Evolutionary conservation across 805 yeast species (phyloP).

Genomic region (Candida sanyiensis): DNA sequence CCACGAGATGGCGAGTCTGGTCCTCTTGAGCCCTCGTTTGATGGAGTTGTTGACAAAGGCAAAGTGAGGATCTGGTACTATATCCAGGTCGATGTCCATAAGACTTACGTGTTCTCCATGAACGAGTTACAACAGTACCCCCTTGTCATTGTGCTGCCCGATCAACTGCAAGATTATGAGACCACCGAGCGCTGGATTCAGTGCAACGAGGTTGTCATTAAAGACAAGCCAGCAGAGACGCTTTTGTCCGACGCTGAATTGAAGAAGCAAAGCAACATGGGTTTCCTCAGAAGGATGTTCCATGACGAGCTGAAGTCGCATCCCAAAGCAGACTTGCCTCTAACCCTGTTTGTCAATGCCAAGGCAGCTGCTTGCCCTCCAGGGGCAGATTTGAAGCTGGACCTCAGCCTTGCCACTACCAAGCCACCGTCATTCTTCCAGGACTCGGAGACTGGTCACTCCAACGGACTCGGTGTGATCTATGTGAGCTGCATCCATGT

Average conservation of each 20-base stretch:
- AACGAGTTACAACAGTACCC: neutral
- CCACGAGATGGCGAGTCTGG: constrained; percentile 5
- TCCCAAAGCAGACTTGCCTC: neutral
- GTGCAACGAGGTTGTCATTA: neutral
- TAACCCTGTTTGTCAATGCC: neutral
- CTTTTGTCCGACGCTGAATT: neutral
- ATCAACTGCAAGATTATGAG: neutral
- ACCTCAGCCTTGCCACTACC: neutral
- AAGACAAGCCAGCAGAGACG: neutral
- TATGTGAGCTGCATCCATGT: neutral
- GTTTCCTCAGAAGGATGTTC: neutral
- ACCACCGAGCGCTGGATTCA: neutral
- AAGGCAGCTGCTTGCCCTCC: neutral
- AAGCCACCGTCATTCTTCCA: neutral
- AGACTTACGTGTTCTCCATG: neutral
- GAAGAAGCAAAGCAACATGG: neutral
- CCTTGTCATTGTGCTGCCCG: neutral
- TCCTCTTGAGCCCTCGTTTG: neutral
- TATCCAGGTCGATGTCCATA: neutral
- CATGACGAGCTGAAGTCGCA: neutral
- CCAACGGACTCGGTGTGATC: neutral
- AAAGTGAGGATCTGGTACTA: neutral
- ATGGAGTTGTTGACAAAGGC: neutral
- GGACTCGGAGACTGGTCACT: neutral
- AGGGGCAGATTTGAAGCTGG: neutral